Conservation (phyloP, 441 rosid genomes). For the Jatropha multifida region DNA sequence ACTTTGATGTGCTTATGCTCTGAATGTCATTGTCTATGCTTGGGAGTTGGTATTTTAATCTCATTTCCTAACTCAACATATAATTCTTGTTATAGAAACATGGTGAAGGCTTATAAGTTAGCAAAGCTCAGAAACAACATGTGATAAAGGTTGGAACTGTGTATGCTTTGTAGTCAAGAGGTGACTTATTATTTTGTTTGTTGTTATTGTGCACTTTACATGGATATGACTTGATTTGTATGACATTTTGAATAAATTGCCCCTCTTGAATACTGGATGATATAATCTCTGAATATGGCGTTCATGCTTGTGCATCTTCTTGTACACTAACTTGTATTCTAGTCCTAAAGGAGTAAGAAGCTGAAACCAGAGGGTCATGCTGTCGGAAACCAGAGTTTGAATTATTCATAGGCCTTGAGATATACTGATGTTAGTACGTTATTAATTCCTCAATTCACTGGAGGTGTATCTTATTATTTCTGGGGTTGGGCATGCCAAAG, state of each 20-base stretch:
- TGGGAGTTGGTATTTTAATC: not conserved
- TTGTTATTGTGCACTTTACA: not conserved
- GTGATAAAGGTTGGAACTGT: slow-evolving; percentile 60
- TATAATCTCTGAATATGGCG: not conserved
- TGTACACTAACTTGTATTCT: not conserved
- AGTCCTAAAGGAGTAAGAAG: not conserved
- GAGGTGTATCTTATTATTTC: too few species aligned
- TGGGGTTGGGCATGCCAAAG: too few species aligned
- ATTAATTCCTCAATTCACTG: not conserved
- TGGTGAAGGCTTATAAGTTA: slow-evolving; percentile 49
- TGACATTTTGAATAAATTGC: not conserved
- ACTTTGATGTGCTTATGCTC: not conserved
- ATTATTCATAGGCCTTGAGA: too few species aligned
- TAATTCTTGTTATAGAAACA: slow-evolving; percentile 40
- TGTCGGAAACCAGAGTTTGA: not conserved
- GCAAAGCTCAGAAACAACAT: slow-evolving; percentile 58
- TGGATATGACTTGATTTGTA: not conserved
- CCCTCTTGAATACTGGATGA: not conserved
- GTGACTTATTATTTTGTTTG: slow-evolving; percentile 35
- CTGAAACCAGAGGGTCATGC: not conserved
- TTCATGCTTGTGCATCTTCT: too few species aligned
- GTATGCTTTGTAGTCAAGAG: slow-evolving; percentile 75
- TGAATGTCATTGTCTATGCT: not conserved
- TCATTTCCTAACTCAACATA: slow-evolving; percentile 10
- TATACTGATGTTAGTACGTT: not conserved